Percentiles rank a stretch among this genome's conserved stretches.
Conservation (phyloP, 139 green algal species). For the Choricystis sp. region DNA sequence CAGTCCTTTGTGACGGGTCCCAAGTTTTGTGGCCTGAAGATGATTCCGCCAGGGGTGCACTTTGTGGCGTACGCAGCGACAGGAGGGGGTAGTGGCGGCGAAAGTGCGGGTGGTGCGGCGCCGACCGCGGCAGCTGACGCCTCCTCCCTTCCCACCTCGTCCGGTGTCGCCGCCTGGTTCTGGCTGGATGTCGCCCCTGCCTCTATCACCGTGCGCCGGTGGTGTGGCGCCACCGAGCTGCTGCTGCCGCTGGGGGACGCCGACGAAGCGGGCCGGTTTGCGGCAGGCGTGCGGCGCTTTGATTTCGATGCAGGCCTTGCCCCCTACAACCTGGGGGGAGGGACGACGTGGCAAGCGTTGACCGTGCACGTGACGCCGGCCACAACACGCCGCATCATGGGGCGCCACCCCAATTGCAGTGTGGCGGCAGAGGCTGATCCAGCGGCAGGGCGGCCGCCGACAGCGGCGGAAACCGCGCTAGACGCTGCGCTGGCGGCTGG, state of each 20-base stretch:
- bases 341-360: slow-evolving; percentile 35
- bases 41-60: slow-evolving; percentile 71
- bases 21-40: slow-evolving; percentile 77
- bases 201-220: slow-evolving; percentile 38
- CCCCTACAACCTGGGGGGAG: slow-evolving; percentile 53
- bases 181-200: slow-evolving; percentile 18
- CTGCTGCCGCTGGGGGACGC: slow-evolving; percentile 33
- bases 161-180: slow-evolving; percentile 30
- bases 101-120: no score
- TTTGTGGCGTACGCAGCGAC: slow-evolving; percentile 50
- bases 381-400: no score
- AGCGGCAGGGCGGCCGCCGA: slow-evolving; percentile 7
- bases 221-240: slow-evolving; percentile 31
- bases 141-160: no score
- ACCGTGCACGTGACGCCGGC: slow-evolving; percentile 29
- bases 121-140: no score
- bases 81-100: slow-evolving; percentile 7
- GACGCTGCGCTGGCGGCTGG: slow-evolving; percentile 20
- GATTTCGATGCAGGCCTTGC: slow-evolving; percentile 60
- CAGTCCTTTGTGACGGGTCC: slow-evolving; percentile 59
- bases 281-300: slow-evolving; percentile 33
- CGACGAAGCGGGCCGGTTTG: slow-evolving; percentile 47
- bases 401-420: no score
- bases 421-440: slow-evolving; percentile 38
- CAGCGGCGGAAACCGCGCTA: slow-evolving; percentile 36